Conservation (phyloP, 2,329 filamentous ascomycete species). For the Fusarium nodosum region DNA sequence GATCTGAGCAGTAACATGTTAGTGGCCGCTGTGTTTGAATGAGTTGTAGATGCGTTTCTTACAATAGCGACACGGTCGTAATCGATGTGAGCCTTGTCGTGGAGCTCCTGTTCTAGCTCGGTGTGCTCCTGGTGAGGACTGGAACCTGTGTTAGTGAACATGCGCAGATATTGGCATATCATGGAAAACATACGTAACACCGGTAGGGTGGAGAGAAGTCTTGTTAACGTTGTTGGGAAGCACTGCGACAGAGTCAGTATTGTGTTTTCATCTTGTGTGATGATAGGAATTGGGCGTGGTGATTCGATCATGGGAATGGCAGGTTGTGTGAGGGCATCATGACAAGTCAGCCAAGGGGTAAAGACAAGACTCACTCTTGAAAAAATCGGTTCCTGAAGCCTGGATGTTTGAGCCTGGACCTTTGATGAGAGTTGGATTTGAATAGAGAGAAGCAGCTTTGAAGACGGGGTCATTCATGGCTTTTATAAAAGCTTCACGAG, state of each 20-base stretch:
- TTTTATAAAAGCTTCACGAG: conserved; percentile 55
- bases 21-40: conserved; percentile 10
- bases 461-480: conserved; percentile 59
- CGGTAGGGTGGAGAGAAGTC: conserved; percentile 89
- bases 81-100: conserved; percentile 98
- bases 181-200: conserved; percentile 80
- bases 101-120: conserved; percentile 95
- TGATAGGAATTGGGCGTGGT: conserved; percentile 15
- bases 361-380: conserved; percentile 57
- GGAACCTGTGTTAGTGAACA: conserved; percentile 49
- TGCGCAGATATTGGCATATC: conserved; percentile 28
- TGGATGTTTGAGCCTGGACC: conserved; percentile 58
- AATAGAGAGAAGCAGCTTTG: conserved; percentile 57
- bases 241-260: conserved; percentile 58
- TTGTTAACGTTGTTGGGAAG: conserved; percentile 81
- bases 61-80: conserved; percentile 99
- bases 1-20: conserved; percentile 60
- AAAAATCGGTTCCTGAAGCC: conserved; percentile 56
- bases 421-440: conserved; percentile 55
- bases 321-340: conserved; percentile 31
- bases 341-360: conserved; percentile 17
- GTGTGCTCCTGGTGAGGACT: conserved; percentile 91
- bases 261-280: conserved; percentile 25
- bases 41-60: conserved; percentile 56
- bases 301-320: conserved; percentile 15